Conservation (phyloP, 1,284 basidiomycete genomes). For the Somion occarium region DNA sequence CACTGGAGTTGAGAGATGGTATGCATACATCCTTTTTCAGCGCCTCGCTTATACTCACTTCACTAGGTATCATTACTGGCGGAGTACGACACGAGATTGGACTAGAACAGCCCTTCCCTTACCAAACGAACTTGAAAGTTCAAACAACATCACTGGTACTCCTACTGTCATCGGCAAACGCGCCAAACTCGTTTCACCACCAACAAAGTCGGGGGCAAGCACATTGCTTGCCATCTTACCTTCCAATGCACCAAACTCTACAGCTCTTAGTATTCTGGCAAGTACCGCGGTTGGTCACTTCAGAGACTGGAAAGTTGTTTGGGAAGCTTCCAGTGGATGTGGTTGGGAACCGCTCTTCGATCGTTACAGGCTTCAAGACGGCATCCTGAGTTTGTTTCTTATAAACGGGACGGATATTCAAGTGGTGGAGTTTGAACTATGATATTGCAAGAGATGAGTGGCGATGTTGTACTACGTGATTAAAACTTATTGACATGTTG, state of each 20-base stretch:
- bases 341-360: constrained; percentile 36
- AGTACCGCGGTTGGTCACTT: constrained; percentile 33
- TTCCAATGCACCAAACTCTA: constrained; percentile 34
- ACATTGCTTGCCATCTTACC: constrained; percentile 33
- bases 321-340: constrained; percentile 31
- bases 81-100: constrained; percentile 29
- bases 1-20: constrained; percentile 36
- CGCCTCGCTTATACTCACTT: neutral
- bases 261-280: constrained; percentile 30
- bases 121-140: constrained; percentile 19
- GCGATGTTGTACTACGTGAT: neutral
- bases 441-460: neutral
- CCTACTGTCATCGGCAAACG: constrained; percentile 39
- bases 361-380: constrained; percentile 31
- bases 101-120: constrained; percentile 34
- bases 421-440: constrained; percentile 30
- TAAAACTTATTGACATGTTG: neutral
- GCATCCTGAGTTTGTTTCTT: constrained; percentile 33
- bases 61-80: constrained; percentile 39
- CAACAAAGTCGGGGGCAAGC: constrained; percentile 10
- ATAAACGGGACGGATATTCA: constrained; percentile 32
- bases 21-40: constrained; percentile 1
- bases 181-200: constrained; percentile 32
- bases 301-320: constrained; percentile 32
- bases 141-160: constrained; percentile 35